phyloP scores from a whole-genome alignment of 1,284 basidiomycete genomes.

The Ustilago curta region DNA sequence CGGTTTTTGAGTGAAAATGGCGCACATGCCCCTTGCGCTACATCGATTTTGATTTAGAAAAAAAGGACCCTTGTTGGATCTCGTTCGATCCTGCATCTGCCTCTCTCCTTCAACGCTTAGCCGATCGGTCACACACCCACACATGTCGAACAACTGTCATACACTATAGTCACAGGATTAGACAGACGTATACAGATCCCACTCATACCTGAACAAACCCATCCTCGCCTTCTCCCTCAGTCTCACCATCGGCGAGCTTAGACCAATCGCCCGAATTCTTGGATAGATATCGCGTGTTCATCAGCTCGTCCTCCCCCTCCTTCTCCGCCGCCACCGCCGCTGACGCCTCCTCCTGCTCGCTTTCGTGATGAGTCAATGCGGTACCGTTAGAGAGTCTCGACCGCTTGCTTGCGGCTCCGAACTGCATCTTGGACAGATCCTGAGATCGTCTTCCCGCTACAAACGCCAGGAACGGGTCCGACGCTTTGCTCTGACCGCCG shows the following conservation, averaged over 20 bases:
- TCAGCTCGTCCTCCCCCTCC: constrained; percentile 33
- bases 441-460: constrained; percentile 51
- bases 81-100: too few relatives aligned
- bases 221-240: constrained; percentile 33
- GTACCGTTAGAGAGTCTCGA: constrained; percentile 25
- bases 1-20: too few relatives aligned
- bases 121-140: too few relatives aligned
- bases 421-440: constrained; percentile 23
- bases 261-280: constrained; percentile 51
- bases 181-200: not conserved
- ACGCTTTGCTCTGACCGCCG: constrained; percentile 11
- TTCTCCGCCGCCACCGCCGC: not conserved
- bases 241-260: constrained; percentile 16
- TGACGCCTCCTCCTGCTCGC: not conserved
- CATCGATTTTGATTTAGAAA: too few relatives aligned
- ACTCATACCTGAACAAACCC: constrained; percentile 42
- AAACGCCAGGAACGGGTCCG: constrained; percentile 58
- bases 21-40: too few relatives aligned
- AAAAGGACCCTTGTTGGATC: too few relatives aligned
- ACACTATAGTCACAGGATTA: not conserved
- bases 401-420: constrained; percentile 18
- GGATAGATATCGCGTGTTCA: constrained; percentile 13
- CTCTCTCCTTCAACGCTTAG: too few relatives aligned
- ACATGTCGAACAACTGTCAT: too few relatives aligned
- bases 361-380: constrained; percentile 10